A percentile compares a stretch with the other conserved stretches of the same genome.
These are phyloP conservation scores for Xylaria castorea DNA, from an alignment of 495 filamentous ascomycete genomes.

Conservation along the genomic window DNA sequence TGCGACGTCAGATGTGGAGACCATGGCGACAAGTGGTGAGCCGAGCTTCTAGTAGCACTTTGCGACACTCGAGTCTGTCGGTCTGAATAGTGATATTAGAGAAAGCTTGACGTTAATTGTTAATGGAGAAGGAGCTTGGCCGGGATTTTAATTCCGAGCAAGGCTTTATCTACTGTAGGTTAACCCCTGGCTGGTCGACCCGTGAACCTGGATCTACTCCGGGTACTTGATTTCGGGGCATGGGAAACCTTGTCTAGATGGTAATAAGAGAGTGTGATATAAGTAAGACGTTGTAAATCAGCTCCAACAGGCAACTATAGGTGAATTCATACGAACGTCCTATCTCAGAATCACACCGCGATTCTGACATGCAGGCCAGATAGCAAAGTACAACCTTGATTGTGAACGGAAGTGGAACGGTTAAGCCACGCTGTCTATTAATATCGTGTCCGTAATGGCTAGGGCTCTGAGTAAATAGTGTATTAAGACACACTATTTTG, in stretches of 20 bases:
- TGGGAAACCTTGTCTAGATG: background rate
- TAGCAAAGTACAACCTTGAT: slow-evolving; percentile 21
- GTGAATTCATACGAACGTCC: slow-evolving; percentile 6
- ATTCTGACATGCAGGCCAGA: slow-evolving; percentile 17
- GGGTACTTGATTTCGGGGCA: background rate
- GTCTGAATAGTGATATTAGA: slow-evolving; percentile 1
- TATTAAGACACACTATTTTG: background rate
- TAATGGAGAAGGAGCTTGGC: background rate
- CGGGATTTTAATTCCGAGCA: background rate
- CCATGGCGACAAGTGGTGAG: background rate
- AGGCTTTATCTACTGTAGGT: no score
- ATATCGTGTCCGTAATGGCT: background rate
- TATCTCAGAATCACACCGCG: slow-evolving; percentile 18
- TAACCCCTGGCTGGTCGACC: background rate
- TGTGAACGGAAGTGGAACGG: background rate
- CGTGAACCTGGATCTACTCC: slow-evolving; percentile 19
- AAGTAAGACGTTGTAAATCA: no score
- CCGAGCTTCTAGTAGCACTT: background rate
- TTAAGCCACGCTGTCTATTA: background rate
- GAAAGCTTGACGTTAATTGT: background rate
- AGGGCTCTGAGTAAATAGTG: background rate
- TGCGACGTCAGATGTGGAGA: background rate
- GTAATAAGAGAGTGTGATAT: slow-evolving; percentile 12
- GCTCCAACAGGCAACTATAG: background rate
- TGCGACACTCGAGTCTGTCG: background rate